Conservation (phyloP, 2,329 filamentous ascomycete genomes). For the Ophiostoma piceae region DNA sequence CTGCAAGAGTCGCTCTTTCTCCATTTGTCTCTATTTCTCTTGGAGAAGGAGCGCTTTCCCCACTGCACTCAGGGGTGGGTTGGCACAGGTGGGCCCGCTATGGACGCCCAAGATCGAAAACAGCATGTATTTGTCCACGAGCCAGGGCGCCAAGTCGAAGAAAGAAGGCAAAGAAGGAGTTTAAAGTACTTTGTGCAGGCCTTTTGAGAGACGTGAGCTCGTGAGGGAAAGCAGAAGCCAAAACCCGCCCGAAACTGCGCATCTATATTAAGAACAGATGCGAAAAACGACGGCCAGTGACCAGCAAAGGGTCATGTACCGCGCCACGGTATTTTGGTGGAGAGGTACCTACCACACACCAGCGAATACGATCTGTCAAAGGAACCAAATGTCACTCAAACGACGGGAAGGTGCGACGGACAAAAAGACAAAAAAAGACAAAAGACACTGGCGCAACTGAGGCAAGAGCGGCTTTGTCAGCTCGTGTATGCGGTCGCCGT, state of each 20-base stretch:
- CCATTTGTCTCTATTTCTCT: conserved; percentile 10
- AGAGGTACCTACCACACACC: not conserved
- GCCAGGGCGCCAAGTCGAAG: conserved; percentile 5
- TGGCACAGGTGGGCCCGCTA: conserved; percentile 6
- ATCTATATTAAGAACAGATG: conserved; percentile 5
- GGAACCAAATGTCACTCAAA: not conserved
- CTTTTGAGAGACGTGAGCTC: not conserved
- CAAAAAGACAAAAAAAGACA: not conserved
- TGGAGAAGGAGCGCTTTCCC: conserved; percentile 10
- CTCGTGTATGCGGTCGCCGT: conserved; percentile 9
- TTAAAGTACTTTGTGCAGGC: not conserved
- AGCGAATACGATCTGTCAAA: not conserved
- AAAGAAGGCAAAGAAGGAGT: conserved; percentile 1
- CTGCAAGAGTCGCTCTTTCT: not conserved
- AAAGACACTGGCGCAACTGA: not conserved
- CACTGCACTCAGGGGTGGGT: conserved; percentile 12
- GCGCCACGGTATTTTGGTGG: not conserved
- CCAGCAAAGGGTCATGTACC: not conserved
- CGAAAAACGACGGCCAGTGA: not conserved
- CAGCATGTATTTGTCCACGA: not conserved
- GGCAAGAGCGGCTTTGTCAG: not conserved
- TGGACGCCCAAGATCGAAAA: not conserved
- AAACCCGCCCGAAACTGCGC: conserved; percentile 8
- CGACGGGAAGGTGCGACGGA: not conserved
- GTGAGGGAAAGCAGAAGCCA: not conserved